Percentiles rank a stretch among this genome's conserved stretches.
phyloP scores from a whole-genome alignment of 257 asterid species.

The Euphrasia confusa region DNA sequence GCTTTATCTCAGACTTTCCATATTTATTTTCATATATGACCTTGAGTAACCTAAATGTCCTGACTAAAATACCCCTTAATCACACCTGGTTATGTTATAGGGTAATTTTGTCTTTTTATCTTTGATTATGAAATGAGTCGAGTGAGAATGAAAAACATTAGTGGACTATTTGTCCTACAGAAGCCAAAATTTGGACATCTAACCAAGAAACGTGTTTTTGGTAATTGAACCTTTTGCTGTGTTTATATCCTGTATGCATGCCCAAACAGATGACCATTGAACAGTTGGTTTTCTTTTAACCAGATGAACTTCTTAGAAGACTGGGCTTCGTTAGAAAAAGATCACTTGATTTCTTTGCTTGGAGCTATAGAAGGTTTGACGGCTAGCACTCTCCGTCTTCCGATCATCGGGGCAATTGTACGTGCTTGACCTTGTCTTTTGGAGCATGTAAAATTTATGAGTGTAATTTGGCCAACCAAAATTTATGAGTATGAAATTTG shows the following conservation, averaged over 20 bases:
- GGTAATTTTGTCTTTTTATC: no score
- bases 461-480: constrained; percentile 16
- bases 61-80: no score
- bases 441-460: neutral
- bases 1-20: constrained; percentile 24
- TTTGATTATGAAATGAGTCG: no score
- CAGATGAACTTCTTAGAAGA: constrained; percentile 62
- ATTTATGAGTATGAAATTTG: constrained; percentile 9
- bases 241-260: no score
- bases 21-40: constrained; percentile 3
- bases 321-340: constrained; percentile 72
- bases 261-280: no score
- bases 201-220: no score
- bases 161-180: no score
- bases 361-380: constrained; percentile 89
- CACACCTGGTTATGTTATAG: no score
- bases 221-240: no score
- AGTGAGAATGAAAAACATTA: no score
- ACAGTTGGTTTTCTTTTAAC: constrained; percentile 17
- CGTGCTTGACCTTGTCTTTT: constrained; percentile 20
- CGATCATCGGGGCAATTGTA: constrained; percentile 74
- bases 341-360: constrained; percentile 55
- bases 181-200: no score
- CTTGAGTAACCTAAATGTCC: neutral
- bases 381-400: constrained; percentile 93